Conservation (phyloP, 2,329 filamentous ascomycete species). For the Cephalotrichum gorgonifer region DNA sequence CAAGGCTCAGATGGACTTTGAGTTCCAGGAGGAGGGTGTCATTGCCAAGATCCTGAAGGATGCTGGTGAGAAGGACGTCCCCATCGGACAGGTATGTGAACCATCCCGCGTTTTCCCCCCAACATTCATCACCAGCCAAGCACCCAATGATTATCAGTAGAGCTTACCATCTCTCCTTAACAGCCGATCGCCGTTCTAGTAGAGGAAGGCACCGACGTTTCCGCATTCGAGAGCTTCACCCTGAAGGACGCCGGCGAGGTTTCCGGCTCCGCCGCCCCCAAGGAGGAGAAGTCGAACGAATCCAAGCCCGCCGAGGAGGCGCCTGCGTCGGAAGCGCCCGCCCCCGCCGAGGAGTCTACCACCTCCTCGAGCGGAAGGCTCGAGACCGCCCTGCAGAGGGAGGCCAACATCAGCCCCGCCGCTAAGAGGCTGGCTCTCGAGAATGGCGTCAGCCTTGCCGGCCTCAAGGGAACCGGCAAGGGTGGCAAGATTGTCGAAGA, state of each 20-base stretch:
- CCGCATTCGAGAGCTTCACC: constrained; percentile 81
- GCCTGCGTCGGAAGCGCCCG: constrained; percentile 48
- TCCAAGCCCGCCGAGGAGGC: constrained; percentile 25
- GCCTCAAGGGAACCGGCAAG: constrained; percentile 78
- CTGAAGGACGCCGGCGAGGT: constrained; percentile 79
- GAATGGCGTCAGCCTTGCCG: constrained; percentile 66
- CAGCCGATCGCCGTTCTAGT: constrained; percentile 95
- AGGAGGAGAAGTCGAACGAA: constrained; percentile 55
- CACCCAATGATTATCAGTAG: neutral
- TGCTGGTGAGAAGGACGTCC: constrained; percentile 83
- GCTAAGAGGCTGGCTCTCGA: constrained; percentile 78
- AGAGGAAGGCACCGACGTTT: constrained; percentile 79
- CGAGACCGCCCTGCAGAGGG: constrained; percentile 74
- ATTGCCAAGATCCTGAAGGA: constrained; percentile 92
- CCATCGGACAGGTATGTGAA: constrained; percentile 81
- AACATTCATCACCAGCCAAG: neutral
- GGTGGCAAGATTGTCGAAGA: constrained; percentile 82
- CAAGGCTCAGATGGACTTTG: constrained; percentile 99
- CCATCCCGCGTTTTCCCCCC: neutral
- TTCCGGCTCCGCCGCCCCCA: constrained; percentile 53
- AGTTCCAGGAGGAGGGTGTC: constrained; percentile 96
- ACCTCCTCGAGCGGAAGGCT: constrained; percentile 66
- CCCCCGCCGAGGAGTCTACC: constrained; percentile 18
- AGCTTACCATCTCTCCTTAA: constrained; percentile 6
- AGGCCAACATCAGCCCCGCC: constrained; percentile 60